These are phyloP conservation scores for Pilaira anomala DNA, from an alignment of 192 early-diverging fungal genomes.

Conservation along the genomic window DNA sequence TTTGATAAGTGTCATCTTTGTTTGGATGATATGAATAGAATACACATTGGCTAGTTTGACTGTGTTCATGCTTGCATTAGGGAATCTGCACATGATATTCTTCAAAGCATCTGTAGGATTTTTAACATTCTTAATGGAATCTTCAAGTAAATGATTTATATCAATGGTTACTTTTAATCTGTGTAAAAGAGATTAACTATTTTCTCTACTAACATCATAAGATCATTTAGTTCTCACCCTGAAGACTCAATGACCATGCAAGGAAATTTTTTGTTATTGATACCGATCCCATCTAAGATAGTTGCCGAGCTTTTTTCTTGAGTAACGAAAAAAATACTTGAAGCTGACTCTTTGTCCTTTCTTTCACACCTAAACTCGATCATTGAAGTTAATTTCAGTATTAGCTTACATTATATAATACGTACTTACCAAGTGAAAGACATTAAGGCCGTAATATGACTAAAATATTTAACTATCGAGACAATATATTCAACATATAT, in stretches of 20 bases:
- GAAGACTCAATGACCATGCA: background rate
- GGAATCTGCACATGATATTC: background rate
- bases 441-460: background rate
- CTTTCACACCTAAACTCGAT: conserved; percentile 6
- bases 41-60: background rate
- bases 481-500: conserved; percentile 4
- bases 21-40: conserved; percentile 1
- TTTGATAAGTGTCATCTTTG: background rate
- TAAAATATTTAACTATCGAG: background rate
- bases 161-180: background rate
- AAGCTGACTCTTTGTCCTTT: conserved; percentile 1
- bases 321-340: conserved; percentile 7
- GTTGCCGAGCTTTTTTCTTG: background rate
- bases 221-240: conserved; percentile 3
- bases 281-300: background rate
- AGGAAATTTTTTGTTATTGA: conserved; percentile 1
- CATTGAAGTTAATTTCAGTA: conserved; percentile 1
- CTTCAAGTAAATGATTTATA: conserved; percentile 1
- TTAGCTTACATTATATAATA: conserved; percentile 4
- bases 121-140: conserved; percentile 5
- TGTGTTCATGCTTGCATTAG: background rate
- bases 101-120: conserved; percentile 3
- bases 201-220: background rate
- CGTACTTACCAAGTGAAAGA: background rate
- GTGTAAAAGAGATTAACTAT: background rate